These are phyloP conservation scores for Meira nashicola DNA, from an alignment of 1,284 basidiomycete genomes.

Conservation along the genomic window DNA sequence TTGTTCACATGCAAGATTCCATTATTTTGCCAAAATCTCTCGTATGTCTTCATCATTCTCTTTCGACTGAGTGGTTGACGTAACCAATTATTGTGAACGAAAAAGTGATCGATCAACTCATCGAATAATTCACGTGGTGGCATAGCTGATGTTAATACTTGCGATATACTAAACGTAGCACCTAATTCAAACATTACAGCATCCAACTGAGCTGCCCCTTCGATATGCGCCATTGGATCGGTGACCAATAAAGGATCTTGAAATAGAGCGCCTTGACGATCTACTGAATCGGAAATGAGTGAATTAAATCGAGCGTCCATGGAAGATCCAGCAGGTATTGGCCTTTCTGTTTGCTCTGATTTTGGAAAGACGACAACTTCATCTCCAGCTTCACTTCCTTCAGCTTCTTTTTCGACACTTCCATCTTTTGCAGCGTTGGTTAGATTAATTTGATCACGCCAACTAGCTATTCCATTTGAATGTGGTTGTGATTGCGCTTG, in stretches of 20 bases:
- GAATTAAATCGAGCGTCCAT: no score
- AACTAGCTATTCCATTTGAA: no score
- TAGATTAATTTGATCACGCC: background rate
- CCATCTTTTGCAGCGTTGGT: background rate
- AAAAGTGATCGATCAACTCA: conserved; percentile 36
- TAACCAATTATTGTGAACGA: conserved; percentile 44
- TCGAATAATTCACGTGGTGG: conserved; percentile 26
- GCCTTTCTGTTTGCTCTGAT: background rate
- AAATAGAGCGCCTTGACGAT: no score
- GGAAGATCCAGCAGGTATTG: no score
- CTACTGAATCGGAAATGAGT: no score
- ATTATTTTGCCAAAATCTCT: conserved; percentile 27
- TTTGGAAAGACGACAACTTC: conserved; percentile 18
- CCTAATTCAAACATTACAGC: conserved; percentile 39
- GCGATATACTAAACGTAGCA: conserved; percentile 22
- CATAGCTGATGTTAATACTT: conserved; percentile 49
- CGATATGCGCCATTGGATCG: conserved; percentile 24
- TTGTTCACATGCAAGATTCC: conserved; percentile 34
- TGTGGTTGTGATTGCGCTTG: no score
- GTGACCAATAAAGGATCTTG: conserved; percentile 18
- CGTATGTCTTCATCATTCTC: background rate
- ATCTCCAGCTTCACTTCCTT: conserved; percentile 28
- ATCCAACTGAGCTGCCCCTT: conserved; percentile 30
- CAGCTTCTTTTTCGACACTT: background rate
- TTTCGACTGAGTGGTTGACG: conserved; percentile 20